phyloP scores from a whole-genome alignment of 306 rosid species.

The Cyamopsis tetragonoloba region DNA sequence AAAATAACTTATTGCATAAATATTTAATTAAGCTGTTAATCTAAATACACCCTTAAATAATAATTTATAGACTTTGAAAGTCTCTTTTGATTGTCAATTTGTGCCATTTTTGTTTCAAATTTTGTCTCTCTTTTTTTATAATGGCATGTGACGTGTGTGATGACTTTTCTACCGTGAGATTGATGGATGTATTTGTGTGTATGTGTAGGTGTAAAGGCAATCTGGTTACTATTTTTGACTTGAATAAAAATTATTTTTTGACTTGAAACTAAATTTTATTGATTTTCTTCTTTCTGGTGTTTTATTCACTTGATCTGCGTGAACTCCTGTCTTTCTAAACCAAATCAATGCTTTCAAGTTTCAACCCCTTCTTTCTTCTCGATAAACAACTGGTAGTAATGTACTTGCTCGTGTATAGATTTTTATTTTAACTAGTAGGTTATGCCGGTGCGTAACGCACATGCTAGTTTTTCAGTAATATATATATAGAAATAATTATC shows the following conservation, averaged over 20 bases:
- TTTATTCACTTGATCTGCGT: constrained; percentile 31
- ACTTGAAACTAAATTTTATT: neutral
- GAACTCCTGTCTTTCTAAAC: constrained; percentile 10
- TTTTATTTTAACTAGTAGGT: too few relatives aligned
- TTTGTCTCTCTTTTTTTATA: neutral
- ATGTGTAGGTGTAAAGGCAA: constrained; percentile 28
- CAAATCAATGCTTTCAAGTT: neutral
- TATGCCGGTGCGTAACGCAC: too few relatives aligned
- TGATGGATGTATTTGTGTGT: neutral
- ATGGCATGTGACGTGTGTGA: constrained; percentile 25
- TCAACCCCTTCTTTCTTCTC: neutral
- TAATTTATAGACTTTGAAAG: too few relatives aligned
- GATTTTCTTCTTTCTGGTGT: neutral
- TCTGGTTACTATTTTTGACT: neutral
- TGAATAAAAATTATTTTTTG: too few relatives aligned
- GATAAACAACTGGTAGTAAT: too few relatives aligned
- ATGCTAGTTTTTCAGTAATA: too few relatives aligned
- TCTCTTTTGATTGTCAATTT: too few relatives aligned
- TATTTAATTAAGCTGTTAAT: too few relatives aligned
- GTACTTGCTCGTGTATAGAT: constrained; percentile 5
- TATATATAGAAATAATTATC: too few relatives aligned
- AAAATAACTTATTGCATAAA: too few relatives aligned
- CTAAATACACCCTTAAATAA: too few relatives aligned
- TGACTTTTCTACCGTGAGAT: constrained; percentile 18
- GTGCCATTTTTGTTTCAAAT: neutral